Evolutionary conservation across 176 grass and related monocot genomes (phyloP).

Genomic region (Musa acuminata): DNA sequence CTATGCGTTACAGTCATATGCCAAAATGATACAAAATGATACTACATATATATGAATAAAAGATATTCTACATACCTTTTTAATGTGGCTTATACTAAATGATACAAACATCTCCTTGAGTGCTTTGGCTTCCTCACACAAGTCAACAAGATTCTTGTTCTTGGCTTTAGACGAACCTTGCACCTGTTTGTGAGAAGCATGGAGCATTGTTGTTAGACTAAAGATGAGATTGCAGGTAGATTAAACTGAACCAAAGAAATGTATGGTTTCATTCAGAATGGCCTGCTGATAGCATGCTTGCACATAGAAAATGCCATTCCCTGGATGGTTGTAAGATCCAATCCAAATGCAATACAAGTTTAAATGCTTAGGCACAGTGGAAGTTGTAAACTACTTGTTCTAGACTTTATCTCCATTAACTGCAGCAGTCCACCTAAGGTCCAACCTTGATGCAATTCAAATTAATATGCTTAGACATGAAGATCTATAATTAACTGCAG

Average conservation of each 20-base stretch:
- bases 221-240: slow-evolving; percentile 12
- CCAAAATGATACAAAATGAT: background rate
- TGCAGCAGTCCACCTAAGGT: background rate
- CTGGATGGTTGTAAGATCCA: background rate
- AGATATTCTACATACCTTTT: slow-evolving; percentile 29
- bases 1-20: background rate
- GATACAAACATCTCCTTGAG: slow-evolving; percentile 32
- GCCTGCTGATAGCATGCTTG: background rate
- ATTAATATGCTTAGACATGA: too few species aligned
- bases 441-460: too few species aligned
- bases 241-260: background rate
- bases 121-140: slow-evolving; percentile 35
- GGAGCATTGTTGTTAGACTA: background rate
- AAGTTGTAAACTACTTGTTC: background rate
- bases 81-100: slow-evolving; percentile 39
- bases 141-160: slow-evolving; percentile 32
- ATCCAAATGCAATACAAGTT: background rate
- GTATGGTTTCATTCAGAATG: background rate
- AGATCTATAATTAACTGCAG: too few species aligned
- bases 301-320: background rate
- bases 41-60: background rate
- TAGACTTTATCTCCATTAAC: background rate
- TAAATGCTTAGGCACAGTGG: background rate
- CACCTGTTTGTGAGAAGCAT: slow-evolving; percentile 25
- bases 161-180: slow-evolving; percentile 30